Base-by-base conservation (phyloP, 2,329 filamentous ascomycete genomes). In the Cryoendolithus antarcticus region DNA sequence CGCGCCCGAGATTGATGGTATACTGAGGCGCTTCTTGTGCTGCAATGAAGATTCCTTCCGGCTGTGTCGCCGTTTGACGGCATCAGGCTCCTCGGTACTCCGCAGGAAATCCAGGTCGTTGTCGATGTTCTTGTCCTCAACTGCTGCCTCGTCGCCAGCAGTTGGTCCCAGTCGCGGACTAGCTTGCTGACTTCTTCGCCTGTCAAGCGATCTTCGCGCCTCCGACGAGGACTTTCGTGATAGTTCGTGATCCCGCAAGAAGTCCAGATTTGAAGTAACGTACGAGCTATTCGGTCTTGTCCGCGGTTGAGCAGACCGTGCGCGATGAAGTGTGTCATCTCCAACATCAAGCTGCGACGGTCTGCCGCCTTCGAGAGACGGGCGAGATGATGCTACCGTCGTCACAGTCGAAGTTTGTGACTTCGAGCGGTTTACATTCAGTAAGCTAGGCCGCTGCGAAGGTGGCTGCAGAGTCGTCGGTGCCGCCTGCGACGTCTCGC, bases 31-130 rank as follows among this genome's bases (percentile, higher is more conserved):
- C 58, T 93, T 93, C 34, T 65, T 64, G 47, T 80, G 72, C 49
- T 74, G 75, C 15, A 5, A 19, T 27, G 13, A 34, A 30, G 34
- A 34, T 59, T 47, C 80, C 51, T 75, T 80, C 15, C 67, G 64
- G 36, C 69, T 71, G 44, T 74, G 77, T 46, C 61, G 68, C 42
- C 68, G 74, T 30, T 47, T 48, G 30, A 35, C 30, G 2, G 41
- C 76, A 65, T 70, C 71, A 44, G 71, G 68, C 30, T 68, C 69
- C 52, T 93, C 85, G 62, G 83, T 78, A 2, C 77, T 78, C 31
- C 83, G 78, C 11, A 95, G 66, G 53, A 85, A 93, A 32, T 91
- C 85, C 13, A 93, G 75, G 49, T 91, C 86, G 2, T 83, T 88
- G 43, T 78, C 65, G 46, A 91, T 83, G 42, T 74, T 78, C 36